Conservation (phyloP, 331 rosid genomes). For the Rhamnella rubrinervis region DNA sequence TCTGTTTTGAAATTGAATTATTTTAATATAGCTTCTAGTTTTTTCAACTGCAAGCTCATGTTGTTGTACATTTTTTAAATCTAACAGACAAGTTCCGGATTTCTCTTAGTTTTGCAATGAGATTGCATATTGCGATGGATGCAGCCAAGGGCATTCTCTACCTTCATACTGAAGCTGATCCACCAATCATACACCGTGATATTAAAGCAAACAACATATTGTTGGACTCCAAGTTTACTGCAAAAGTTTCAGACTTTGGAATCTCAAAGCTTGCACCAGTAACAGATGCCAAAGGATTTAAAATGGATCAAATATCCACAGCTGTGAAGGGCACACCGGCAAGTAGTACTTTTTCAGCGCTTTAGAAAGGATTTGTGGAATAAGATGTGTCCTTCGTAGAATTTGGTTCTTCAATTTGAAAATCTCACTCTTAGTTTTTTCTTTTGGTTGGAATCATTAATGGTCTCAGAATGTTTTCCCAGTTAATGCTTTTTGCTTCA, state of each 20-base stretch:
- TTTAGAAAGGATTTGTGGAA: not conserved
- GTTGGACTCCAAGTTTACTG: slow-evolving; percentile 23
- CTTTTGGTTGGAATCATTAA: too few relatives aligned
- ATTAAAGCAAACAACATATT: slow-evolving; percentile 20
- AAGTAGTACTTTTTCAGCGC: not conserved
- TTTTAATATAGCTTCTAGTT: too few relatives aligned
- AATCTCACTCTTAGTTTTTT: too few relatives aligned
- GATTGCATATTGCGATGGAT: slow-evolving; percentile 14
- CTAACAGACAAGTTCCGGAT: slow-evolving; percentile 1
- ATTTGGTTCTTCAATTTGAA: too few relatives aligned
- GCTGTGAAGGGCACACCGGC: slow-evolving; percentile 22
- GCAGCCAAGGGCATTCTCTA: slow-evolving; percentile 21
- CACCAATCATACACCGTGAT: slow-evolving; percentile 21
- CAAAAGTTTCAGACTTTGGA: slow-evolving; percentile 25
- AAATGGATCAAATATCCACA: slow-evolving; percentile 7
- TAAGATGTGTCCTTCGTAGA: not conserved
- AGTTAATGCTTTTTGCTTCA: too few relatives aligned
- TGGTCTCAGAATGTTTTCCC: too few relatives aligned
- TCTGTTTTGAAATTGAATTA: too few relatives aligned
- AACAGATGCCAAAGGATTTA: not conserved
- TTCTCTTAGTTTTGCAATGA: slow-evolving; percentile 3
- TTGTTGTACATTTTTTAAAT: too few relatives aligned
- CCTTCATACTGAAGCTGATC: slow-evolving; percentile 23
- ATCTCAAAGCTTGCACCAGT: slow-evolving; percentile 18
- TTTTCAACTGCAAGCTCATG: too few relatives aligned